These are phyloP conservation scores for Colletotrichum higginsianum DNA, from an alignment of 2,329 filamentous ascomycete genomes.

Conservation along the genomic window DNA sequence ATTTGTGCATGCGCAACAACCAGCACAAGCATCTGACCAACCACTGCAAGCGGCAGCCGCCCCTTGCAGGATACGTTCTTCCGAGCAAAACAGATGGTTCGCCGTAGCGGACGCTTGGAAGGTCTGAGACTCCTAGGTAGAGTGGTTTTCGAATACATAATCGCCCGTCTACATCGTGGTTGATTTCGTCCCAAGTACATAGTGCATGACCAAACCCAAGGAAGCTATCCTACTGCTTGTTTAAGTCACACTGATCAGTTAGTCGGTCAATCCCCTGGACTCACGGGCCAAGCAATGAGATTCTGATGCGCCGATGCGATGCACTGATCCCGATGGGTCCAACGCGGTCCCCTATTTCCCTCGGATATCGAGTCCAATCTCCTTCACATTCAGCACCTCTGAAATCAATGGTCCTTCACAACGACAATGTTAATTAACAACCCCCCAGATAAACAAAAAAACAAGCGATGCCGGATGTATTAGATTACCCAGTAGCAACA, in stretches of 20 bases:
- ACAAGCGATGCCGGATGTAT: slow-evolving; percentile 17
- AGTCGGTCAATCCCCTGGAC: not conserved
- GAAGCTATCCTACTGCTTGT: not conserved
- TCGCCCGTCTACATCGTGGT: not conserved
- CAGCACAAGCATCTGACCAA: slow-evolving; percentile 8
- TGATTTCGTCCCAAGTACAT: not conserved
- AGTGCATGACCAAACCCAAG: not conserved
- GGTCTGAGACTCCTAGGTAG: not conserved
- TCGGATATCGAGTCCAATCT: slow-evolving; percentile 24
- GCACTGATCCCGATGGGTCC: slow-evolving; percentile 9
- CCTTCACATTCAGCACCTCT: slow-evolving; percentile 8
- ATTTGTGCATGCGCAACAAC: slow-evolving; percentile 2
- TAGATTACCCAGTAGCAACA: not conserved
- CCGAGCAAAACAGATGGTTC: slow-evolving; percentile 1
- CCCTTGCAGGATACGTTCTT: slow-evolving; percentile 3
- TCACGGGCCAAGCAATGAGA: slow-evolving; percentile 17
- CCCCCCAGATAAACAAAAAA: not conserved
- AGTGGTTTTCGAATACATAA: not conserved
- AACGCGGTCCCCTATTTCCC: not conserved
- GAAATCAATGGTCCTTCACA: not conserved
- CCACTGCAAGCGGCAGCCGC: not conserved
- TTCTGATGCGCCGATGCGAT: slow-evolving; percentile 11
- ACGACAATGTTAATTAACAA: not conserved
- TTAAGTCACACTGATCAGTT: too few species aligned
- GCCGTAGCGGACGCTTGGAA: slow-evolving; percentile 9